Evolutionary conservation across 2,329 filamentous ascomycete species (phyloP).

Genomic region (Pseudogymnoascus sp.): DNA sequence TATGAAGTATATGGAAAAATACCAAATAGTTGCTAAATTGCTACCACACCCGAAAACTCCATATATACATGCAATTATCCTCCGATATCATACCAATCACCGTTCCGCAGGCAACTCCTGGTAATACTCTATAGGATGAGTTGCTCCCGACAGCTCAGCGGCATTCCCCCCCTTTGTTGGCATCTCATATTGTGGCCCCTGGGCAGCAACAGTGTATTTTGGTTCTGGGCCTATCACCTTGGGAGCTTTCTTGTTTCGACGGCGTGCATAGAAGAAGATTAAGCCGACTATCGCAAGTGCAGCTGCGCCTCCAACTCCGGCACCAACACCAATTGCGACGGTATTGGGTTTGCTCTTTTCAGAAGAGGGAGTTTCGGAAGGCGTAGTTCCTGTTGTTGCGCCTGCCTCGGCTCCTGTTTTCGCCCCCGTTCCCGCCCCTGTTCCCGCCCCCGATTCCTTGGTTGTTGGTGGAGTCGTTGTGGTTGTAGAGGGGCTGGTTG

Average conservation of each 20-base stretch:
- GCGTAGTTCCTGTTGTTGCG: background rate
- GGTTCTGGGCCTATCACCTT: background rate
- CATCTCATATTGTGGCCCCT: background rate
- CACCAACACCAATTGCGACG: background rate
- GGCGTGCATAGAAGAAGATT: background rate
- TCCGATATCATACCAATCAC: background rate
- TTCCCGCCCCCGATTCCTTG: background rate
- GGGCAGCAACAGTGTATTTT: background rate
- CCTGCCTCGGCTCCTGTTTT: background rate
- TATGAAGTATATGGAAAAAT: background rate
- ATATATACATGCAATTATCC: background rate
- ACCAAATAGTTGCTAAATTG: background rate
- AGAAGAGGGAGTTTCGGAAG: background rate
- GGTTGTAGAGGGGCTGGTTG: background rate
- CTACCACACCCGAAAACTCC: background rate
- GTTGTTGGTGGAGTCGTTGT: background rate
- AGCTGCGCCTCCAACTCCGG: background rate
- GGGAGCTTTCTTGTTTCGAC: background rate
- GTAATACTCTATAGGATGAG: background rate
- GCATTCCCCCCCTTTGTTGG: background rate
- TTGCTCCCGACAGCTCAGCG: background rate
- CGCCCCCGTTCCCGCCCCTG: background rate
- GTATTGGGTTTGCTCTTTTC: constrained; percentile 3
- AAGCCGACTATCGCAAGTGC: background rate
- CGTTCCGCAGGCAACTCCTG: background rate